Conservation (phyloP, 2,329 filamentous ascomycete species). For the Microcyclospora tardicrescens region DNA sequence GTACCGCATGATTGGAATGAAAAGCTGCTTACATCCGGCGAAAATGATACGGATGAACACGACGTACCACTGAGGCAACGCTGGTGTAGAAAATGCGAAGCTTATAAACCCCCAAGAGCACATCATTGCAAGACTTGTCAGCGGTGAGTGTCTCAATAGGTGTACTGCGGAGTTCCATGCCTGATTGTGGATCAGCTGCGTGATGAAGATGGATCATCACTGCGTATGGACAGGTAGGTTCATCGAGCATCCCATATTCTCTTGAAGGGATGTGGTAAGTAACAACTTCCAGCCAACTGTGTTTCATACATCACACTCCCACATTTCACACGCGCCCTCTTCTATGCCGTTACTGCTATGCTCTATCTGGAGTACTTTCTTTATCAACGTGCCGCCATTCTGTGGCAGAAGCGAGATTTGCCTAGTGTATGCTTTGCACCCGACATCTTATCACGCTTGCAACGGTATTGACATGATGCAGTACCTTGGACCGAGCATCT, state of each 20-base stretch:
- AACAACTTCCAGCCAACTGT: conserved; percentile 45
- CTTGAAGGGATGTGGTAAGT: conserved; percentile 14
- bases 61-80: conserved; percentile 22
- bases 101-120: conserved; percentile 60
- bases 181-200: conserved; percentile 10
- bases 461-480: conserved; percentile 15
- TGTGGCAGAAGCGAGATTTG: conserved; percentile 54
- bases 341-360: conserved; percentile 54
- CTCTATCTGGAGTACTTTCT: conserved; percentile 48
- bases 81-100: conserved; percentile 67
- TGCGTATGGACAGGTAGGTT: conserved; percentile 60
- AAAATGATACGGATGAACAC: conserved; percentile 4
- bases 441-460: neutral
- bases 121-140: conserved; percentile 71
- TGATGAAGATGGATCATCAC: conserved; percentile 37
- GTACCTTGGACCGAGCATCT: conserved; percentile 56
- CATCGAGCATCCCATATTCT: neutral
- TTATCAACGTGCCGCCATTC: conserved; percentile 41
- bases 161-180: neutral
- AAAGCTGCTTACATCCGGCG: conserved; percentile 2
- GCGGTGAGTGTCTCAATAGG: conserved; percentile 32
- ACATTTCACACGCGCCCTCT: conserved; percentile 67
- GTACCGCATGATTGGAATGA: conserved; percentile 35
- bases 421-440: conserved; percentile 42
- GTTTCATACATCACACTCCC: conserved; percentile 72